Percentiles rank a stretch among this genome's conserved stretches.
These are phyloP conservation scores for Wallacemonas rigidus DNA, from an alignment of 208 protist genomes.

Conservation along the genomic window DNA sequence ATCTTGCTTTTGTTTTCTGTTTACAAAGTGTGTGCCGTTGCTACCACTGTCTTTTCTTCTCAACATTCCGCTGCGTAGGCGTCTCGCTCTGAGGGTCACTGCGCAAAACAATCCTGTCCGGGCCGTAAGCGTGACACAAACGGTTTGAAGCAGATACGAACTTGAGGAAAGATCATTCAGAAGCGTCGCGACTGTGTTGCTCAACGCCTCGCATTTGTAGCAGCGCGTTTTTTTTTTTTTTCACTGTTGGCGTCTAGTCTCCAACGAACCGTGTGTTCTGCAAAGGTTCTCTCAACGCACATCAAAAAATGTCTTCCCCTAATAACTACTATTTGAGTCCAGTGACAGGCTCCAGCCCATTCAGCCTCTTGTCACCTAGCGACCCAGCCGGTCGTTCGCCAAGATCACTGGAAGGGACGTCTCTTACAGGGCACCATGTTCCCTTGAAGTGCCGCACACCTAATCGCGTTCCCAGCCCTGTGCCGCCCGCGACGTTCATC, in stretches of 20 bases:
- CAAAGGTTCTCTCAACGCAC: too few relatives aligned
- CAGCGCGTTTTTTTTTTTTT: conserved; percentile 16
- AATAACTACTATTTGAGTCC: background rate
- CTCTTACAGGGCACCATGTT: background rate
- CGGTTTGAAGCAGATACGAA: too few relatives aligned
- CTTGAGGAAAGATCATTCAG: too few relatives aligned
- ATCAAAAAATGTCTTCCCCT: background rate
- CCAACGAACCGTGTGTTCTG: background rate
- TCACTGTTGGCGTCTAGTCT: background rate
- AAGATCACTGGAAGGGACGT: background rate
- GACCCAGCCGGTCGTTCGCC: background rate
- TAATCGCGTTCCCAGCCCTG: background rate
- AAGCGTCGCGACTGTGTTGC: too few relatives aligned
- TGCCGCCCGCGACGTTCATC: conserved; percentile 24
- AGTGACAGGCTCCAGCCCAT: background rate
- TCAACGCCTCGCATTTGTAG: too few relatives aligned
- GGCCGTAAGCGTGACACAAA: too few relatives aligned
- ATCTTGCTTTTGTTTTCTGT: too few relatives aligned
- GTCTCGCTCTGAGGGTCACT: too few relatives aligned
- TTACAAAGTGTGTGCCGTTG: too few relatives aligned
- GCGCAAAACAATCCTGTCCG: too few relatives aligned
- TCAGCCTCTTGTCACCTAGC: background rate
- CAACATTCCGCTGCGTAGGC: too few relatives aligned
- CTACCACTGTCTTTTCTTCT: too few relatives aligned
- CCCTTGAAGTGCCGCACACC: conserved; percentile 17